A percentile compares a stretch with the other conserved stretches of the same genome.
Conservation (phyloP, 2,329 filamentous ascomycete species). For the Fusarium albidum region DNA sequence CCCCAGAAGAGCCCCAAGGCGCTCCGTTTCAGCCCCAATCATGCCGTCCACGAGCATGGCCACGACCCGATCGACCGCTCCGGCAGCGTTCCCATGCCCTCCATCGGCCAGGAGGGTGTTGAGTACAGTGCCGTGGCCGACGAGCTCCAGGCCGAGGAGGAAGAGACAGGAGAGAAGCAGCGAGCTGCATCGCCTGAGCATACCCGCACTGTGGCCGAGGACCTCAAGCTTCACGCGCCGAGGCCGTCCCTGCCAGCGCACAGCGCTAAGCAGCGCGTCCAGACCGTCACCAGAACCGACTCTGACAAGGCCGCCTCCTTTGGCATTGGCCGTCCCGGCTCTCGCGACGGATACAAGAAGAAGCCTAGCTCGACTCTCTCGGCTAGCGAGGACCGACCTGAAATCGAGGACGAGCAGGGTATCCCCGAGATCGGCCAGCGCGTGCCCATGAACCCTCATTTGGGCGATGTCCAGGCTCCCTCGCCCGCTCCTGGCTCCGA, state of each 20-base stretch:
- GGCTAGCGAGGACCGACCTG: conserved; percentile 56
- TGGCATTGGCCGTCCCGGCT: conserved; percentile 76
- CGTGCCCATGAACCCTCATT: conserved; percentile 92
- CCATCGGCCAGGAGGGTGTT: conserved; percentile 86
- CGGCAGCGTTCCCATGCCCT: conserved; percentile 82
- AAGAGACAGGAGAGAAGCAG: conserved; percentile 51
- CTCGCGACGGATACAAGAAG: conserved; percentile 64
- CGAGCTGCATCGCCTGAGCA: conserved; percentile 67
- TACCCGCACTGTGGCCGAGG: conserved; percentile 79
- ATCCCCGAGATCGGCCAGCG: conserved; percentile 93
- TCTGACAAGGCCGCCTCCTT: conserved; percentile 86
- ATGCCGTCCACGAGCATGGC: conserved; percentile 43
- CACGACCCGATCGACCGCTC: conserved; percentile 65
- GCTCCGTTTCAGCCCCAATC: conserved; percentile 46
- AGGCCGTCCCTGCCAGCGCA: conserved; percentile 83
- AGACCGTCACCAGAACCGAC: conserved; percentile 87
- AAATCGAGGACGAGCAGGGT: conserved; percentile 79
- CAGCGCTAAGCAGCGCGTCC: conserved; percentile 84
- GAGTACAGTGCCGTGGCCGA: conserved; percentile 76
- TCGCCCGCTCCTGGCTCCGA: conserved; percentile 72
- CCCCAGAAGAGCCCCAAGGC: conserved; percentile 54
- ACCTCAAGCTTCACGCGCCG: conserved; percentile 87
- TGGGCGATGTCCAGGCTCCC: conserved; percentile 95
- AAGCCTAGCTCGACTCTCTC: conserved; percentile 68
- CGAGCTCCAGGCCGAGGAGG: conserved; percentile 48